Conservation (phyloP, 805 yeast genomes). For the Lachancea sp. region DNA sequence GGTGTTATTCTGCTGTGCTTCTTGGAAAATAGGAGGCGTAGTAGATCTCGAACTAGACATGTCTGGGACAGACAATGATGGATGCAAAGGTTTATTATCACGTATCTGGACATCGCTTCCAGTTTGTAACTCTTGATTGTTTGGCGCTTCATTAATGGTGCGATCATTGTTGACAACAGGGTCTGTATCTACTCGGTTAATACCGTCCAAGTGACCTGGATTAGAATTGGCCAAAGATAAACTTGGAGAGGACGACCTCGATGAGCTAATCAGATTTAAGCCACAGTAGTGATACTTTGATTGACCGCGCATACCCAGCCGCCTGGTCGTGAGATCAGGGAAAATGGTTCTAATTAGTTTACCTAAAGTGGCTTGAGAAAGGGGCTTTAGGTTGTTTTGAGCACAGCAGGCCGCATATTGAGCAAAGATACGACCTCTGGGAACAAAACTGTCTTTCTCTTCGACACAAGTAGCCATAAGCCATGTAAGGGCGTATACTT, state of each 20-base stretch:
- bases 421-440: conserved; percentile 62
- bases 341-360: conserved; percentile 58
- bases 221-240: conserved; percentile 13
- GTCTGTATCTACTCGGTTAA: too few species aligned
- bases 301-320: conserved; percentile 77
- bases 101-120: neutral
- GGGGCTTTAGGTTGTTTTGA: conserved; percentile 47
- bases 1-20: neutral
- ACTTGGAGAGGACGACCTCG: conserved; percentile 20
- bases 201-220: neutral
- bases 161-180: neutral
- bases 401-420: conserved; percentile 55
- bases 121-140: neutral
- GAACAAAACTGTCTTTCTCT: conserved; percentile 47
- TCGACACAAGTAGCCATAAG: conserved; percentile 56
- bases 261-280: conserved; percentile 41
- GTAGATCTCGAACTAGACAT: neutral
- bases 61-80: neutral
- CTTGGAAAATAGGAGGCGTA: conserved; percentile 2
- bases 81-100: neutral
- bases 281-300: conserved; percentile 87
- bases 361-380: conserved; percentile 75
- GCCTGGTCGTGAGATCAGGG: conserved; percentile 64
- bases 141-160: neutral
- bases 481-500: conserved; percentile 79